Conservation (phyloP, 2,329 filamentous ascomycete genomes). For the Aspergillus amoenus region DNA sequence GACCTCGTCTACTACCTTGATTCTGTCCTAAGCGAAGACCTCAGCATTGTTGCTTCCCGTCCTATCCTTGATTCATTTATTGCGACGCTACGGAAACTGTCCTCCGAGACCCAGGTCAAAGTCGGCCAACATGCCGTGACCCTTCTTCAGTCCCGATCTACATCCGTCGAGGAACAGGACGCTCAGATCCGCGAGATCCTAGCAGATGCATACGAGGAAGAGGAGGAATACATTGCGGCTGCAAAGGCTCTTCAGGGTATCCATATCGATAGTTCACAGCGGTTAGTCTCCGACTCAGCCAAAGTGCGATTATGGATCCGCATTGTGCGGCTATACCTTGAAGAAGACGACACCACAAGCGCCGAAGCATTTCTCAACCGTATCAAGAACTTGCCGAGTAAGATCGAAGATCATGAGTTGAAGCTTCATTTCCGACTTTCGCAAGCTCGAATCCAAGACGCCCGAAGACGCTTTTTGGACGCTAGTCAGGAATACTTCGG, state of each 20-base stretch:
- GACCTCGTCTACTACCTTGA: conserved; percentile 69
- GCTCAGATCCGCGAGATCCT: conserved; percentile 76
- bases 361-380: conserved; percentile 91
- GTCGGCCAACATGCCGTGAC: conserved; percentile 73
- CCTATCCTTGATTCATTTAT: conserved; percentile 71
- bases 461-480: conserved; percentile 83
- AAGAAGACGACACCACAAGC: conserved; percentile 83
- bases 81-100: conserved; percentile 54
- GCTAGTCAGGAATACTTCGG: conserved; percentile 86
- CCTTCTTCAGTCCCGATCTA: conserved; percentile 63
- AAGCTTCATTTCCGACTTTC: conserved; percentile 85
- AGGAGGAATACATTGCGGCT: conserved; percentile 77
- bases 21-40: conserved; percentile 66
- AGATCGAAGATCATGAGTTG: conserved; percentile 69
- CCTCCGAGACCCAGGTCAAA: conserved; percentile 65
- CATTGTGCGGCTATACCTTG: conserved; percentile 89
- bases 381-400: conserved; percentile 85
- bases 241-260: conserved; percentile 79
- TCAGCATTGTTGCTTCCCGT: conserved; percentile 75
- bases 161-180: conserved; percentile 82
- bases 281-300: conserved; percentile 76
- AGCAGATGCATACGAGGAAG: conserved; percentile 76
- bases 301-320: conserved; percentile 87
- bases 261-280: conserved; percentile 84
- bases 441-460: conserved; percentile 89